These are phyloP conservation scores for Leptosphaerulina australis DNA, from an alignment of 2,329 filamentous ascomycete genomes.

Conservation along the genomic window DNA sequence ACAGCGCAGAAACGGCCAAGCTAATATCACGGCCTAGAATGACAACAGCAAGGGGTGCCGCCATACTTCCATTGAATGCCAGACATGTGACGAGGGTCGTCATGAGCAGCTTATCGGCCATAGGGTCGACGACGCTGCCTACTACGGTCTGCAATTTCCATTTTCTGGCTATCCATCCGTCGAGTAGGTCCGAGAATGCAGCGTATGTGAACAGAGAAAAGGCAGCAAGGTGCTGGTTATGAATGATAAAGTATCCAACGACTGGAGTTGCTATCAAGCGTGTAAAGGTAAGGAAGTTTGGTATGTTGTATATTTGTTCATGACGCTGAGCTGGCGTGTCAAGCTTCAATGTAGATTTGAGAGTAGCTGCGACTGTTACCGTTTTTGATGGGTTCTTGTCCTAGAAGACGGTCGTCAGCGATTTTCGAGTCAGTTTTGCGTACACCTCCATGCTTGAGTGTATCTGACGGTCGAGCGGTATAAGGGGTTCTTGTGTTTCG, in stretches of 20 bases:
- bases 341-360: conserved; percentile 38
- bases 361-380: conserved; percentile 33
- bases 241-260: conserved; percentile 85
- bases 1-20: conserved; percentile 83
- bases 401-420: conserved; percentile 8
- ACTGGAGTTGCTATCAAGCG: conserved; percentile 82
- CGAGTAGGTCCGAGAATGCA: conserved; percentile 86
- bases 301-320: conserved; percentile 97
- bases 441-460: background rate
- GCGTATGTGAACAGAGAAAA: conserved; percentile 90
- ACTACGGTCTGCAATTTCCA: conserved; percentile 93
- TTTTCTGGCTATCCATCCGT: conserved; percentile 88
- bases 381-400: conserved; percentile 18
- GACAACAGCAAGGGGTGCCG: conserved; percentile 84
- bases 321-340: conserved; percentile 21
- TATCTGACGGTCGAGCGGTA: background rate
- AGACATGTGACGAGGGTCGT: conserved; percentile 86
- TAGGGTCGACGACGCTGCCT: conserved; percentile 84
- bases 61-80: conserved; percentile 80
- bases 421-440: background rate
- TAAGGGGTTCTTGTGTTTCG: background rate
- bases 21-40: conserved; percentile 89
- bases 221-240: conserved; percentile 79
- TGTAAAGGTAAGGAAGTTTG: conserved; percentile 88
- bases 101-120: conserved; percentile 97